Conservation (phyloP, 2,329 filamentous ascomycete genomes). For the Ascocoryne sarcoides region DNA sequence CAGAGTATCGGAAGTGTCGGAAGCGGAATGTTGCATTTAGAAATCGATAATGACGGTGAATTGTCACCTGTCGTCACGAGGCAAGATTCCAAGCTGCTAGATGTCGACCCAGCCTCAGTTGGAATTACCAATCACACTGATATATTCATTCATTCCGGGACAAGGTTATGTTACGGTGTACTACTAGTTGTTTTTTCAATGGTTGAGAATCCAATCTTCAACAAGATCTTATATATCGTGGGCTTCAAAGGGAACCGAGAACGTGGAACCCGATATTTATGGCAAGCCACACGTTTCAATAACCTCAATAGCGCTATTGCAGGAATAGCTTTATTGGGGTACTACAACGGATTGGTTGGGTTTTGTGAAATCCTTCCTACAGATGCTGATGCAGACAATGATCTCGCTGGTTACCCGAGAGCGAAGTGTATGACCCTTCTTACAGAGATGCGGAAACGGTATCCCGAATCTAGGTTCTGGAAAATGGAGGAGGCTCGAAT, state of each 20-base stretch:
- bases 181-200: constrained; percentile 83
- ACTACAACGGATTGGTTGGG: constrained; percentile 80
- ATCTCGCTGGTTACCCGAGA: constrained; percentile 63
- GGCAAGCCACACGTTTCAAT: constrained; percentile 76
- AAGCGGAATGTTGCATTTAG: no score
- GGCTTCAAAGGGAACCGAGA: constrained; percentile 86
- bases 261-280: constrained; percentile 75
- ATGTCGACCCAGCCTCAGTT: constrained; percentile 41
- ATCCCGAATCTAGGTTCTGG: constrained; percentile 80
- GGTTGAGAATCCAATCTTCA: constrained; percentile 76
- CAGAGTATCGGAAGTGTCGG: neutral
- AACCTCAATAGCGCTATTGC: constrained; percentile 93
- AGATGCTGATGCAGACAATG: constrained; percentile 43
- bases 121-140: constrained; percentile 70
- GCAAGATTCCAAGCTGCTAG: constrained; percentile 17
- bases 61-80: neutral
- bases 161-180: constrained; percentile 83
- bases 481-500: constrained; percentile 78
- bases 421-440: constrained; percentile 60
- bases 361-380: constrained; percentile 79
- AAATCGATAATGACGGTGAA: neutral
- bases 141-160: constrained; percentile 79
- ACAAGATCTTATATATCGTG: constrained; percentile 75
- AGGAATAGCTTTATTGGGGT: constrained; percentile 70
- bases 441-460: constrained; percentile 62